A percentile compares a stretch with the other conserved stretches of the same genome.
phyloP scores from a whole-genome alignment of 2,329 filamentous ascomycete species.

The Ophiostoma triangulosporum region DNA sequence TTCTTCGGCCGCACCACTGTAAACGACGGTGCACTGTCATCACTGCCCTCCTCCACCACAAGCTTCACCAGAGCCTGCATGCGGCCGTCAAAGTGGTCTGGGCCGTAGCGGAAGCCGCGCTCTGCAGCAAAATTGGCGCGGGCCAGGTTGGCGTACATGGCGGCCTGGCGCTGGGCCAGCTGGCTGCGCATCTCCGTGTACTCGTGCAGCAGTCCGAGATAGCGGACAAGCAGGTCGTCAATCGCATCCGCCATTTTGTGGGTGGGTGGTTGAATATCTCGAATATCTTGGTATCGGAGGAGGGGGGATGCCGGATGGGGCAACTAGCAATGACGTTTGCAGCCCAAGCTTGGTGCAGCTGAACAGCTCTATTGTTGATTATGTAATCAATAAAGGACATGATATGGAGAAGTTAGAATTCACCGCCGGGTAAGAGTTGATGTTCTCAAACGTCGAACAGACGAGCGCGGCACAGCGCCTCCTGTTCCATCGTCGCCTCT shows the following conservation, averaged over 20 bases:
- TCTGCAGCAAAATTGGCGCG: constrained; percentile 62
- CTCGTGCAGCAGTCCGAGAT: constrained; percentile 51
- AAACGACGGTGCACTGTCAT: constrained; percentile 7
- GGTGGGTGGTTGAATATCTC: neutral
- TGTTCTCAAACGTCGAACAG: too few species aligned
- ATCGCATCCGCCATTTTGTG: constrained; percentile 29
- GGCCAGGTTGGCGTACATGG: constrained; percentile 48
- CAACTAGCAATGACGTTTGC: neutral
- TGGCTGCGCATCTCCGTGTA: constrained; percentile 47
- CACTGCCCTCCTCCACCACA: constrained; percentile 13
- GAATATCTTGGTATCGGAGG: neutral
- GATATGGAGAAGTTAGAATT: too few species aligned
- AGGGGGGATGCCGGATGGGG: neutral
- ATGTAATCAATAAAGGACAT: neutral
- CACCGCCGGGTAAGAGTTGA: neutral
- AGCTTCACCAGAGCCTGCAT: constrained; percentile 49
- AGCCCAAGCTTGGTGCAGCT: neutral
- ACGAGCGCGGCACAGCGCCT: too few species aligned
- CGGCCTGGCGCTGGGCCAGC: constrained; percentile 40
- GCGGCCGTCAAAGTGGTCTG: constrained; percentile 58
- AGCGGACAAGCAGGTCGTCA: constrained; percentile 50
- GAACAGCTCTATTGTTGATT: neutral
- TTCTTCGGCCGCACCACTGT: neutral
- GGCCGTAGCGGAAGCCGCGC: constrained; percentile 50
- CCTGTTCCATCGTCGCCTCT: too few species aligned